phyloP scores from a whole-genome alignment of 2,329 filamentous ascomycete genomes.

The Teratosphaeria epicoccoides region DNA sequence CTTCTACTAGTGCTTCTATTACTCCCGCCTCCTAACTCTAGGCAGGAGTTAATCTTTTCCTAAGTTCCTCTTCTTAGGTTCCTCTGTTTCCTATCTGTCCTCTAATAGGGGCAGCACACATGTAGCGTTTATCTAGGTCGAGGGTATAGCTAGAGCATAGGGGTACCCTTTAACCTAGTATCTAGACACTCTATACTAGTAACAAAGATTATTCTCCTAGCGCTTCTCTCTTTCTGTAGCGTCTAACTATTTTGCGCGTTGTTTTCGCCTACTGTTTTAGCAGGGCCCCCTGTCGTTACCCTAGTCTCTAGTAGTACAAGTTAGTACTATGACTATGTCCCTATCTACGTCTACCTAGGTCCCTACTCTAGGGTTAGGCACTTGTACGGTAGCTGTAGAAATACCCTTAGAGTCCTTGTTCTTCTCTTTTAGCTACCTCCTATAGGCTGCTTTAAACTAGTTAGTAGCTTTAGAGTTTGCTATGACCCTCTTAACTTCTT shows the following conservation, averaged over 20 bases:
- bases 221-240: too few relatives aligned
- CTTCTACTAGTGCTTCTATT: constrained; percentile 1
- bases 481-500: constrained; percentile 4
- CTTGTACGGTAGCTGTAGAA: not conserved
- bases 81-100: not conserved
- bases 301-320: not conserved
- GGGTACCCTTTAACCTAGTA: too few relatives aligned
- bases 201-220: too few relatives aligned
- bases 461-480: constrained; percentile 1
- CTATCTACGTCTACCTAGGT: not conserved
- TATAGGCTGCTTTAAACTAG: constrained; percentile 4
- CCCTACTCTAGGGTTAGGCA: too few relatives aligned
- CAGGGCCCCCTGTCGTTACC: not conserved
- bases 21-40: constrained; percentile 5
- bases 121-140: too few relatives aligned
- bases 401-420: not conserved
- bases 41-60: constrained; percentile 4
- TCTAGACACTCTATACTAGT: too few relatives aligned
- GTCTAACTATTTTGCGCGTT: too few relatives aligned
- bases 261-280: too few relatives aligned
- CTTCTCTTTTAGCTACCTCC: not conserved
- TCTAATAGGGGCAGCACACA: too few relatives aligned
- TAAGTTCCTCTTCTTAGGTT: not conserved
- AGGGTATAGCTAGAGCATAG: too few relatives aligned
- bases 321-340: constrained; percentile 3